Conservation (phyloP, 257 asterid genomes). For the Nicotiana sylvestris region DNA sequence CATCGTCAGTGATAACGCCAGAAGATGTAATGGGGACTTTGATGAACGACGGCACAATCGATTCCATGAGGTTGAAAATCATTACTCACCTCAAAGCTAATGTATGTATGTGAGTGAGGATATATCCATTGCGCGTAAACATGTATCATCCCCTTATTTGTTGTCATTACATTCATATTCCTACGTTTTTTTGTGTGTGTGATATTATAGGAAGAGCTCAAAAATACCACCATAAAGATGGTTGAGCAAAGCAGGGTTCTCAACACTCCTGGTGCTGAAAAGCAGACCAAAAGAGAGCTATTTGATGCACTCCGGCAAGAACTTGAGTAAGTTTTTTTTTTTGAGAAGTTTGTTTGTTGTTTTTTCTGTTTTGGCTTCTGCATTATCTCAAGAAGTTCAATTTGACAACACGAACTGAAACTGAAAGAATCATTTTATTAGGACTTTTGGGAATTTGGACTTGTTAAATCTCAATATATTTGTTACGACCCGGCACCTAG, state of each 20-base stretch:
- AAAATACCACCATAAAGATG: slow-evolving; percentile 25
- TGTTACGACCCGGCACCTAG: too few relatives aligned
- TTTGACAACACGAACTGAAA: too few relatives aligned
- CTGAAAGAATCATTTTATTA: too few relatives aligned
- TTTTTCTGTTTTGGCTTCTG: background rate
- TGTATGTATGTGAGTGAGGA: slow-evolving; percentile 32
- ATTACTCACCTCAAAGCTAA: slow-evolving; percentile 90
- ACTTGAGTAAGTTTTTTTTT: slow-evolving; percentile 58
- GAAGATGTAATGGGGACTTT: slow-evolving; percentile 87
- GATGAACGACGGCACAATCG: slow-evolving; percentile 95
- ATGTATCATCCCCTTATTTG: background rate
- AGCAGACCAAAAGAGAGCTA: slow-evolving; percentile 94
- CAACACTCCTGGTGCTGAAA: slow-evolving; percentile 90
- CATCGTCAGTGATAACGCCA: slow-evolving; percentile 60
- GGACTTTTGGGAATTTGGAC: too few relatives aligned
- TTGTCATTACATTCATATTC: background rate
- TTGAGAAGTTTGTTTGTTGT: background rate
- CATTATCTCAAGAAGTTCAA: too few relatives aligned
- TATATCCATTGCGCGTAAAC: background rate
- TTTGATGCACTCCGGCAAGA: slow-evolving; percentile 87
- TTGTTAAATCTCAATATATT: too few relatives aligned
- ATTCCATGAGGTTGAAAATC: slow-evolving; percentile 77
- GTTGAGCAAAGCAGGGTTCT: slow-evolving; percentile 97
- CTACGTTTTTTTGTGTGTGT: background rate
- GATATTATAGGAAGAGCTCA: slow-evolving; percentile 74